Conservation (phyloP, 176 grass and related monocot genomes). For the Oryza rufipogon region DNA sequence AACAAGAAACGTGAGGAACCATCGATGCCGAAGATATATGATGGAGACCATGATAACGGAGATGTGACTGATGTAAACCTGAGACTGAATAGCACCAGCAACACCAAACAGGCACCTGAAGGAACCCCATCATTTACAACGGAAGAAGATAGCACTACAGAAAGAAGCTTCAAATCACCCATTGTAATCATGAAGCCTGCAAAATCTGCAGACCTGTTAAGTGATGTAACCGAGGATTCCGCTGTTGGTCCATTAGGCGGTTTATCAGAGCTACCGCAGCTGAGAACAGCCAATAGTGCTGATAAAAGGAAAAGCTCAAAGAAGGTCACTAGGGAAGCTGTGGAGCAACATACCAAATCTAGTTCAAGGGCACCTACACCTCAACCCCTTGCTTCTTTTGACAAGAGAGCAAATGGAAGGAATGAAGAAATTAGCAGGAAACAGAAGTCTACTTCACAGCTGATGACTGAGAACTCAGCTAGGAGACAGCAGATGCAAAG, state of each 20-base stretch:
- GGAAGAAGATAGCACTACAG: slow-evolving; percentile 41
- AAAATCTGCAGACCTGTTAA: slow-evolving; percentile 55
- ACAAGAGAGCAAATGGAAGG: slow-evolving; percentile 54
- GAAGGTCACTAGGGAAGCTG: slow-evolving; percentile 22
- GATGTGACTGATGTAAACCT: slow-evolving; percentile 24
- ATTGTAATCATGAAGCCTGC: slow-evolving; percentile 97
- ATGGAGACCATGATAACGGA: slow-evolving; percentile 36
- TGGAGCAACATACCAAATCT: slow-evolving; percentile 55
- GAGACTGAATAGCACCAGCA: slow-evolving; percentile 31
- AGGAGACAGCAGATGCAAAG: slow-evolving; percentile 51
- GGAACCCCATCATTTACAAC: not conserved
- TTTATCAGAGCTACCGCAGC: slow-evolving; percentile 52
- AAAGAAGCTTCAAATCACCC: slow-evolving; percentile 68
- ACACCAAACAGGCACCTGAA: slow-evolving; percentile 27
- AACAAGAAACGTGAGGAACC: slow-evolving; percentile 59
- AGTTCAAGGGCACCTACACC: slow-evolving; percentile 50
- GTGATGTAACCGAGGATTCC: slow-evolving; percentile 35
- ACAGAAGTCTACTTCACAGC: slow-evolving; percentile 53
- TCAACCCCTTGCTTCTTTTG: slow-evolving; percentile 46
- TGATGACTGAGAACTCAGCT: slow-evolving; percentile 46
- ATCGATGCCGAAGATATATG: slow-evolving; percentile 46
- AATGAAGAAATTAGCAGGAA: slow-evolving; percentile 57
- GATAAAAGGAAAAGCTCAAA: slow-evolving; percentile 57
- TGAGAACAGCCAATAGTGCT: slow-evolving; percentile 47
- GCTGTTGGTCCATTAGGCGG: slow-evolving; percentile 47